Evolutionary conservation across 331 rosid genomes (phyloP).

Genomic region (Pyracantha coccinea): DNA sequence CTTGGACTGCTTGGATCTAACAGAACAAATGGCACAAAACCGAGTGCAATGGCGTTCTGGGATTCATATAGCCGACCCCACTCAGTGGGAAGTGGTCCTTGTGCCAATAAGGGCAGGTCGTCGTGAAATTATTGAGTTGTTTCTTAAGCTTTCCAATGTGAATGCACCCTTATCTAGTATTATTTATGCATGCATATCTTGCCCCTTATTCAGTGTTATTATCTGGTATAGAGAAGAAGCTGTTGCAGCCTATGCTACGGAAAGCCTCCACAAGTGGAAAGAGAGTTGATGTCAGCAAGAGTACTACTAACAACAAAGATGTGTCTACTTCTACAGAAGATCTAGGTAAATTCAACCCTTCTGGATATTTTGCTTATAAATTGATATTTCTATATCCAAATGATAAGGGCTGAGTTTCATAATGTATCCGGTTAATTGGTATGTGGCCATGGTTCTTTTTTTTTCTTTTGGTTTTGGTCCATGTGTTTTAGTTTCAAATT

Average conservation of each 20-base stretch:
- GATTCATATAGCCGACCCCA: background rate
- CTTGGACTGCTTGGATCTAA: no score
- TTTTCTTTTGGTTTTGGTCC: background rate
- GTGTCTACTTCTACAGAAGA: slow-evolving; percentile 78
- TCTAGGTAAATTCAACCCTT: slow-evolving; percentile 47
- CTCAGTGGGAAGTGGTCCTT: background rate
- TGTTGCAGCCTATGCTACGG: slow-evolving; percentile 72
- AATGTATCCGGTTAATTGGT: background rate
- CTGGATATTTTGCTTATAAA: background rate
- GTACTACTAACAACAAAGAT: slow-evolving; percentile 43
- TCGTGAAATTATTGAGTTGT: background rate
- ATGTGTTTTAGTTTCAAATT: background rate
- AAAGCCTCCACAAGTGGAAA: slow-evolving; percentile 61
- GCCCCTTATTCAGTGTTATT: slow-evolving; percentile 6
- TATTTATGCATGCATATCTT: background rate
- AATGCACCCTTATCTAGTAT: background rate
- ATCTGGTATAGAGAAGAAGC: slow-evolving; percentile 71
- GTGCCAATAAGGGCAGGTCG: background rate
- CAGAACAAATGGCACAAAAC: no score
- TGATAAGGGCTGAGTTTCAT: background rate
- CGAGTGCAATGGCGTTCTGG: no score
- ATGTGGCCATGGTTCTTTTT: background rate
- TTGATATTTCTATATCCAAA: background rate
- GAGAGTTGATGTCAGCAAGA: slow-evolving; percentile 37
- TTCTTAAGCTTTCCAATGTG: background rate